Conservation (phyloP, 306 rosid species). For the Gillenia trifoliata region DNA sequence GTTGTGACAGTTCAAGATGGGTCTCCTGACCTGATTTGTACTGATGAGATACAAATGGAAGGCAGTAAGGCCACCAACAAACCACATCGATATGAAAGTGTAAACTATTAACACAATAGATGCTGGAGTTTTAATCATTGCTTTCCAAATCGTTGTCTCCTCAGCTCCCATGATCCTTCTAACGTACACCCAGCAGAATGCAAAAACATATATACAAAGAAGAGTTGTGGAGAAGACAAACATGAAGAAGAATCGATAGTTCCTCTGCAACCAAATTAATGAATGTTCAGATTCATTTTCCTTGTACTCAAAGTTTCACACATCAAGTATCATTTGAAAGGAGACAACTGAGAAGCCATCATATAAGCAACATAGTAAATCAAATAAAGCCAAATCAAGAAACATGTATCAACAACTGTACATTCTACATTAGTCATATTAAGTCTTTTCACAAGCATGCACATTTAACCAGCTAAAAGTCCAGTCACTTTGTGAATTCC, state of each 20-base stretch:
- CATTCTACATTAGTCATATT: not conserved
- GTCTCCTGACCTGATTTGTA: constrained; percentile 76
- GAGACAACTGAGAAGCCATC: not conserved
- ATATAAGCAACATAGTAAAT: not conserved
- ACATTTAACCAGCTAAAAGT: not conserved
- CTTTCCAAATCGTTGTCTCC: constrained; percentile 75
- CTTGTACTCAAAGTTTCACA: not conserved
- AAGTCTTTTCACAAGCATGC: not conserved
- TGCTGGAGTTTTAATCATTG: constrained; percentile 93
- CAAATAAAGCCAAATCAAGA: not conserved
- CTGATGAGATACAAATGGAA: constrained; percentile 94
- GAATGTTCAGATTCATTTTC: constrained; percentile 25
- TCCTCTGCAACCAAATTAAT: constrained; percentile 67
- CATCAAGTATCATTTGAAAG: not conserved
- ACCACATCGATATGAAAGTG: constrained; percentile 97
- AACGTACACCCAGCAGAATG: constrained; percentile 94
- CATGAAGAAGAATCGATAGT: constrained; percentile 98
- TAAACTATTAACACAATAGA: constrained; percentile 84
- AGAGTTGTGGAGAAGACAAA: constrained; percentile 93
- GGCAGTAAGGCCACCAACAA: constrained; percentile 97
- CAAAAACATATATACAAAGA: constrained; percentile 86
- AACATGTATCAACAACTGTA: not conserved
- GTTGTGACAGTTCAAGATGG: not conserved
- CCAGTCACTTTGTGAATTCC: not conserved
- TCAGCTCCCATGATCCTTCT: constrained; percentile 68